Evolutionary conservation across 2,329 filamentous ascomycete genomes (phyloP), one percentile per base, ranked within the genome.

Genomic region (Colletotrichum sp.): DNA sequence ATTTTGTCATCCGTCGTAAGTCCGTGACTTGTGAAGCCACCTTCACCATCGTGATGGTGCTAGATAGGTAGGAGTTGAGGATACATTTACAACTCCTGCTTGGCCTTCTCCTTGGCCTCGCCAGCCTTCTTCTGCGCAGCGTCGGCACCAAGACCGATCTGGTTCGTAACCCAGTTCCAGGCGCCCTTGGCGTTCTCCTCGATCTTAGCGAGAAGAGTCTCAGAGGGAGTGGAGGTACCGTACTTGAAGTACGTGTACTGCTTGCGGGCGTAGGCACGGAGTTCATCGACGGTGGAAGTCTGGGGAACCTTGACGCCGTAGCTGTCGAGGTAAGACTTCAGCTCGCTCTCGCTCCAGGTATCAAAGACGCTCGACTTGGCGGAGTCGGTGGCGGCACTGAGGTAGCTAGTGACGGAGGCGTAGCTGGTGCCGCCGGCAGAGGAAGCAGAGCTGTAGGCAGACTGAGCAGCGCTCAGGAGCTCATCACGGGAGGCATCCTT

Each of bases 241-340:
- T 96, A 95, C 81, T 90, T 91, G 88, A 95, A 96, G 84, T 93
- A 96, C 27, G 93, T 94, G 27, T 91, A 90, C 80, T 96, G 93
- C 83, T 93, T 93, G 79, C 94, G 92, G 19, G 93, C 95, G 75
- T 92, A 88, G 11, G 94, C 93, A 77, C 92, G 91, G 25, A 96
- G 88, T 81, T 95, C 90, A 76, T 96, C 93, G 72, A 92, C 80
- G 73, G 87, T 93, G 22, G 92, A 92, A 8, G 93, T 93, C 82
- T 95, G 93, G 59, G 93, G 93, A 55, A 90, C 88, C 6, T 88
- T 84, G 55, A 96, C 87, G 49, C 95, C 95, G 78, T 95, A 96
- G 77, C 92, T 94, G 82, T 96, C 95, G 8, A 96, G 90, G 81
- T 96, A 96, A 2, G 91, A 87, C 88, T 96, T 96, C 77, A 97